Conservation (phyloP, 106 monocot genomes). For the Triglochin maritima region DNA sequence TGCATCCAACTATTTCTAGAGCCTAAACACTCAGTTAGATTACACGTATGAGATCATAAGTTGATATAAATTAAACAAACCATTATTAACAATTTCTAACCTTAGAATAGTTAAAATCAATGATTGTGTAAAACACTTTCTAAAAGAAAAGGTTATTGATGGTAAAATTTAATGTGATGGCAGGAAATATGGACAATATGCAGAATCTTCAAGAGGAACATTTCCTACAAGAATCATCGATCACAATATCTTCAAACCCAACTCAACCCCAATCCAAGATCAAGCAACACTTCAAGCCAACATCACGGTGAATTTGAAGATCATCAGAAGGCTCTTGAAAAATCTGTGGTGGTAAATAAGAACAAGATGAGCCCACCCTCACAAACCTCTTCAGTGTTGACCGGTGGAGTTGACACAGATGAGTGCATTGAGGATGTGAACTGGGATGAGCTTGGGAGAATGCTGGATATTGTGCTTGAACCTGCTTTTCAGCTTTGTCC, state of each 20-base stretch:
- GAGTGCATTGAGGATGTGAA: constrained; percentile 18
- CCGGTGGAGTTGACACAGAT: constrained; percentile 6
- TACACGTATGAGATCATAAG: too few species aligned
- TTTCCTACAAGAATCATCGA: constrained; percentile 22
- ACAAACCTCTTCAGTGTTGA: not conserved
- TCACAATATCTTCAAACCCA: constrained; percentile 1
- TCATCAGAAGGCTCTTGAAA: too few species aligned
- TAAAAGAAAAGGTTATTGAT: not conserved
- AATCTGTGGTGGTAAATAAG: not conserved
- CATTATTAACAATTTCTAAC: too few species aligned
- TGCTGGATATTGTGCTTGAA: constrained; percentile 29
- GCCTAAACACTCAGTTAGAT: too few species aligned
- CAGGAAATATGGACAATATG: constrained; percentile 84
- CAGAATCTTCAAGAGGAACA: constrained; percentile 61
- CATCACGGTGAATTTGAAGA: too few species aligned
- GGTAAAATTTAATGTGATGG: not conserved
- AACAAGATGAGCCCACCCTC: not conserved
- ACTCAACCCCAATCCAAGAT: too few species aligned
- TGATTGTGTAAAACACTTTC: not conserved
- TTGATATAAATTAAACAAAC: too few species aligned
- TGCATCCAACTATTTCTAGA: too few species aligned
- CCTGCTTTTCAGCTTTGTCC: not conserved
- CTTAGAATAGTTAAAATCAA: too few species aligned
- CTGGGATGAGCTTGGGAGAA: constrained; percentile 77
- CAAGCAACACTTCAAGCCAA: too few species aligned